Base-by-base conservation (phyloP, 345 rosid species). In the Eucalyptus melliodora region DNA sequence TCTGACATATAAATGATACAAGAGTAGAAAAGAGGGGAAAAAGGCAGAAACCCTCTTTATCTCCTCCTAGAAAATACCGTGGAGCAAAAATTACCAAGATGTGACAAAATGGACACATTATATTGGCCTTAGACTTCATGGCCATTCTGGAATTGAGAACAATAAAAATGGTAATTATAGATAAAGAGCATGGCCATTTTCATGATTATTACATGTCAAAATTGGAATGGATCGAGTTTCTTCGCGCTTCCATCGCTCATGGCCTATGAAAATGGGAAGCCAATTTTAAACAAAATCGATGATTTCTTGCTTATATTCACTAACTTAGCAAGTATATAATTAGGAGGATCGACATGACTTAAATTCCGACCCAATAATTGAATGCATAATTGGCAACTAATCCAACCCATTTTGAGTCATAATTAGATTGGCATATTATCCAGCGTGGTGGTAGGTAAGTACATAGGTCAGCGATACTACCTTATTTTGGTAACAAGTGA, bases 401-500 rank as follows among this genome's bases (percentile, higher is more conserved):
- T 72, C 42, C 81, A 7, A 69, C 42, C 81, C 77, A 16, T 65
- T 65, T 65, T 4, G 11, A 65, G 21, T n/a, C 77, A 65, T 31
- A 8, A 65, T 65, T 65, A 65, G 77, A 9, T 65, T 65, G 40
- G 0, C 37, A n/a, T 15, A 65, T 65, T 65, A n/a, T 65, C 77
- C 77, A 65, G 15, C 21, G 3, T 65, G 37, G 34, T 65, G 37
- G 0, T 26, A 60, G 30, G 31, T 60, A 60, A 60, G 69, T 0
- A 1, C 72, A 60, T 59, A n/a, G 10, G 72, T 65, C 37, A n/a
- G 37, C 6, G 21, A n/a, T 13, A 65, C 19, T 12, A 65, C 1
- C 37, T 65, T 65, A 65, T 7, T 65, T 4, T 15, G 21, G 6
- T 65, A 4, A 67, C 0, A 0, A 69, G 23, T 34, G 0, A 14